Evolutionary conservation across 2,329 filamentous ascomycete genomes (phyloP).

Genomic region (Ambrosiella xylebori): DNA sequence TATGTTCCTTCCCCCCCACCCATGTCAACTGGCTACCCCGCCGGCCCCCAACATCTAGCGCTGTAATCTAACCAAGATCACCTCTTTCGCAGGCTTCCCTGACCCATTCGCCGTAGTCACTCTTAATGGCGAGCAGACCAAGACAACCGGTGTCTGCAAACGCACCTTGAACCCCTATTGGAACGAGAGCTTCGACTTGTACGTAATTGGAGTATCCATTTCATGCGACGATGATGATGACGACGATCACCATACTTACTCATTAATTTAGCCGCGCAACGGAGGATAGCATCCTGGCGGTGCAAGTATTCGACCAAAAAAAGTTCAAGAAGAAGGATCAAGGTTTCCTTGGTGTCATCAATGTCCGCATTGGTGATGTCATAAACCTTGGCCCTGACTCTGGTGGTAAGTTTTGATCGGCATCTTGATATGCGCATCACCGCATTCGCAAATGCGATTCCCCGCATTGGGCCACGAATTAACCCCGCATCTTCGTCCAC

Average conservation of each 20-base stretch:
- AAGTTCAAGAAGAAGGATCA: conserved; percentile 99
- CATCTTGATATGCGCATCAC: background rate
- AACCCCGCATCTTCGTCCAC: background rate
- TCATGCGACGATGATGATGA: background rate
- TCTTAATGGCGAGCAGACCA: conserved; percentile 92
- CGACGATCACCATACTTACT: background rate
- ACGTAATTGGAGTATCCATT: conserved; percentile 22
- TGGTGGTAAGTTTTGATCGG: conserved; percentile 47
- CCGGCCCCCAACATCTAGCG: background rate
- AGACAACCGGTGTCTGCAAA: conserved; percentile 94
- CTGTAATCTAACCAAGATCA: background rate
- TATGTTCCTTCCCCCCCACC: conserved; percentile 33
- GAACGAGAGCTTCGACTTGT: conserved; percentile 99
- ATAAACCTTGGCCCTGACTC: conserved; percentile 79
- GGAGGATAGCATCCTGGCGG: conserved; percentile 90
- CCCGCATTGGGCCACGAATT: too few species aligned
- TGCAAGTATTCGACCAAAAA: conserved; percentile 98
- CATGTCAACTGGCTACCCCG: background rate
- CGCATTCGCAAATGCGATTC: too few species aligned
- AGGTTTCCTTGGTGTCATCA: conserved; percentile 87
- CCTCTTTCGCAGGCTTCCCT: conserved; percentile 54
- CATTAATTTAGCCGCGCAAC: conserved; percentile 51
- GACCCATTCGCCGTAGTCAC: conserved; percentile 97
- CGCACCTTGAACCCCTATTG: conserved; percentile 98
- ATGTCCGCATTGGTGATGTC: conserved; percentile 85